phyloP scores from a whole-genome alignment of 805 yeast genomes.

The Barnettozyma vustinii region DNA sequence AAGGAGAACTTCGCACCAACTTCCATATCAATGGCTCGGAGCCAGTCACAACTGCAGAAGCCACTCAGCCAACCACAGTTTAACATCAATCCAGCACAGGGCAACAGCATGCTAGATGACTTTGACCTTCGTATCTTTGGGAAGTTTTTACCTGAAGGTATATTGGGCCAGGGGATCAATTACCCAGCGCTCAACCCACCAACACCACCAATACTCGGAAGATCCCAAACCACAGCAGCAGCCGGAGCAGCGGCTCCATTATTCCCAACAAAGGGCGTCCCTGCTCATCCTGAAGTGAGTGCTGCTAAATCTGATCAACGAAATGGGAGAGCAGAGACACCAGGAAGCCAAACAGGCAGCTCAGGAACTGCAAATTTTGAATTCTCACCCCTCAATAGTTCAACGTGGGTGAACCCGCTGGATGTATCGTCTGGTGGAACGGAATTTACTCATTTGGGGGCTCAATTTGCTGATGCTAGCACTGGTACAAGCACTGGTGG shows the following conservation, averaged over 20 bases:
- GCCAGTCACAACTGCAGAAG: background rate
- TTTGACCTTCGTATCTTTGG: slow-evolving; percentile 82
- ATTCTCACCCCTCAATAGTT: background rate
- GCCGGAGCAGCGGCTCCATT: background rate
- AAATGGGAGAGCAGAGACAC: background rate
- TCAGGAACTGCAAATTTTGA: background rate
- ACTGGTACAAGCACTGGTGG: background rate
- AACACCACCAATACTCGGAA: background rate
- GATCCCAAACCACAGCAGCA: background rate
- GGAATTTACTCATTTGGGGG: background rate
- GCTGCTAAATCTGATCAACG: background rate
- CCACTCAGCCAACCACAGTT: background rate
- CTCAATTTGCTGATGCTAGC: background rate
- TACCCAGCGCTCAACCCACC: background rate
- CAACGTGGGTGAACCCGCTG: background rate
- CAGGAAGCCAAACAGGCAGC: background rate
- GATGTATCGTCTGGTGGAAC: background rate
- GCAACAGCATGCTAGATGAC: slow-evolving; percentile 60
- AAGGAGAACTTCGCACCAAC: background rate
- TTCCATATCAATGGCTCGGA: background rate
- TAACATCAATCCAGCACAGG: slow-evolving; percentile 24
- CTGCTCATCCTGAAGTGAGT: background rate
- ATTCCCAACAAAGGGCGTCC: background rate
- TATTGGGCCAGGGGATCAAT: slow-evolving; percentile 36
- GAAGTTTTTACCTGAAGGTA: slow-evolving; percentile 71